Conservation (phyloP, 352 stramenopile genomes). For the Phytophthora sansomeana region DNA sequence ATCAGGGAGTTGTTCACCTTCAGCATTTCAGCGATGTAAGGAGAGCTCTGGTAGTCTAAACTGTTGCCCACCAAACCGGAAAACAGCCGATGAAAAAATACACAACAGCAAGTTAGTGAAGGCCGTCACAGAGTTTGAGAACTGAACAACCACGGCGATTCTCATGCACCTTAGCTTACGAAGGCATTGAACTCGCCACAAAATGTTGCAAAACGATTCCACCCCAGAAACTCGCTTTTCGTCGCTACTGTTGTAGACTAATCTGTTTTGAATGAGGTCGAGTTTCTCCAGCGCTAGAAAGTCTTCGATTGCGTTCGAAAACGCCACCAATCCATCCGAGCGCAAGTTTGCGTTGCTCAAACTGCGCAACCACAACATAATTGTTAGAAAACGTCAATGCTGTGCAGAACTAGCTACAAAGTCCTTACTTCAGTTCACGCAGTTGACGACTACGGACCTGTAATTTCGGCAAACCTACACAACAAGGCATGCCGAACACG, state of each 20-base stretch:
- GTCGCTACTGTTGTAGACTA: slow-evolving; percentile 63
- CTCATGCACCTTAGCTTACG: slow-evolving; percentile 39
- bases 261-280: slow-evolving; percentile 53
- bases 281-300: slow-evolving; percentile 55
- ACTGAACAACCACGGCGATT: not conserved
- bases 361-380: slow-evolving; percentile 26
- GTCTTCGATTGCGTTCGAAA: slow-evolving; percentile 54
- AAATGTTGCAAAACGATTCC: slow-evolving; percentile 58
- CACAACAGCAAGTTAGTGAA: not conserved
- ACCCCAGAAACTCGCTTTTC: slow-evolving; percentile 60
- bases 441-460: too few relatives aligned
- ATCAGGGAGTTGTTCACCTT: slow-evolving; percentile 57
- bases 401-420: not conserved
- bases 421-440: slow-evolving; percentile 56
- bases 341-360: slow-evolving; percentile 47
- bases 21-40: slow-evolving; percentile 58
- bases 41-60: slow-evolving; percentile 63
- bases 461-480: too few relatives aligned
- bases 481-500: too few relatives aligned
- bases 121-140: not conserved
- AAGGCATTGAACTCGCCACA: slow-evolving; percentile 60
- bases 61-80: slow-evolving; percentile 56
- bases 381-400: not conserved
- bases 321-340: slow-evolving; percentile 58
- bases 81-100: not conserved